phyloP scores from a whole-genome alignment of 805 yeast species.

The Kurtzmaniella cleridarum region DNA sequence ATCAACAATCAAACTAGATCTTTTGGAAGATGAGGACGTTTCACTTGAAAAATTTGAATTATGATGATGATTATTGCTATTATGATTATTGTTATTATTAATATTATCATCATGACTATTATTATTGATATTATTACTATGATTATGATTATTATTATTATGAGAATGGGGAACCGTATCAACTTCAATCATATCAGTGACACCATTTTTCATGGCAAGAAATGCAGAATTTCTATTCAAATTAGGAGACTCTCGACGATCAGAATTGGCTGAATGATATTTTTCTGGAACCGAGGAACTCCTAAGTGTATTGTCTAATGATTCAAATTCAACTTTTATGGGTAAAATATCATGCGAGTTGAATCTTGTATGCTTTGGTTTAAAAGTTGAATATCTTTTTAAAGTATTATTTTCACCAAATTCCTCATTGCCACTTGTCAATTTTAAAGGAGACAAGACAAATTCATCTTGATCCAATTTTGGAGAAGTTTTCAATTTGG shows the following conservation, averaged over 20 bases:
- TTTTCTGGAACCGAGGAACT: constrained; percentile 26
- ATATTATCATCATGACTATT: too few relatives aligned
- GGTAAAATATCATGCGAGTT: constrained; percentile 40
- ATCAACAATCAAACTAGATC: constrained; percentile 24
- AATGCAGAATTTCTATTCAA: constrained; percentile 19
- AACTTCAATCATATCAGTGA: constrained; percentile 1
- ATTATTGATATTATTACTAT: too few relatives aligned
- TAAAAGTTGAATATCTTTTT: constrained; percentile 24
- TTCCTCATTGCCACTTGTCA: constrained; percentile 18
- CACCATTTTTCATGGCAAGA: constrained; percentile 24
- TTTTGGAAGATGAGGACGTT: constrained; percentile 24
- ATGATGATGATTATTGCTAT: constrained; percentile 1
- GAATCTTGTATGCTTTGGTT: constrained; percentile 33
- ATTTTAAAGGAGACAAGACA: constrained; percentile 37
- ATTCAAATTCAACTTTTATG: constrained; percentile 39
- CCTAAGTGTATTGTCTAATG: constrained; percentile 10
- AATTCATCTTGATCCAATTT: constrained; percentile 23
- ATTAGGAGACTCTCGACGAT: not conserved
- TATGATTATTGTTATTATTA: too few relatives aligned
- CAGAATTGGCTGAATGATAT: constrained; percentile 3
- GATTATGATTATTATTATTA: too few relatives aligned
- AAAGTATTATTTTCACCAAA: constrained; percentile 2
- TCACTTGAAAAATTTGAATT: constrained; percentile 8
- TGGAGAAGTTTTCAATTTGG: constrained; percentile 18
- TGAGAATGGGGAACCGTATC: too few relatives aligned